These are phyloP conservation scores for Plasmodium blacklocki DNA, from an alignment of 169 alveolate genomes.

Conservation along the genomic window DNA sequence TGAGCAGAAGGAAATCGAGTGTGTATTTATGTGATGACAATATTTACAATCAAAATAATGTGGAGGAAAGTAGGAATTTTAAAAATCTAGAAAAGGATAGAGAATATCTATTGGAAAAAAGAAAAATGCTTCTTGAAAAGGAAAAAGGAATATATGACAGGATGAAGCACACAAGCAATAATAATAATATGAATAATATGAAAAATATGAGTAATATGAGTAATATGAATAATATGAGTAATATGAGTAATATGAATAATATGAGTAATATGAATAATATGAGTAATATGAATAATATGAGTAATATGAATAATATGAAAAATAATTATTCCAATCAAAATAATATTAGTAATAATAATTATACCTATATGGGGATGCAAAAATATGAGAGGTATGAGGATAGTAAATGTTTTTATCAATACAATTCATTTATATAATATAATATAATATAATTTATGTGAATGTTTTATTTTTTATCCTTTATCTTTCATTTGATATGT, in stretches of 20 bases:
- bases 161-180: slow-evolving; percentile 22
- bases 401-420: no score
- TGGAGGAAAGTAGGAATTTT: slow-evolving; percentile 21
- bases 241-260: background rate
- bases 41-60: background rate
- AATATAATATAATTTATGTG: background rate
- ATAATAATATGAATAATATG: slow-evolving; percentile 10
- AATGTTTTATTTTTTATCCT: background rate
- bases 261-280: no score
- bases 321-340: no score
- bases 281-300: no score
- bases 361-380: slow-evolving; percentile 19
- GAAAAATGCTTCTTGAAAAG: slow-evolving; percentile 49
- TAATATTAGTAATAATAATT: slow-evolving; percentile 14
- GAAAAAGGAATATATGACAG: slow-evolving; percentile 55
- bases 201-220: no score
- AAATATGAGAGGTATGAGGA: slow-evolving; percentile 46
- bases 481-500: background rate
- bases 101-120: slow-evolving; percentile 60
- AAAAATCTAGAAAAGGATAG: slow-evolving; percentile 68
- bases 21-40: slow-evolving; percentile 21
- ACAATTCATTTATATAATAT: background rate
- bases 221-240: background rate
- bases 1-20: slow-evolving; percentile 17
- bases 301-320: no score